A percentile compares a stretch with the other conserved stretches of the same genome.
Conservation (phyloP, 441 rosid genomes). For the Dalechampia spathulata region DNA sequence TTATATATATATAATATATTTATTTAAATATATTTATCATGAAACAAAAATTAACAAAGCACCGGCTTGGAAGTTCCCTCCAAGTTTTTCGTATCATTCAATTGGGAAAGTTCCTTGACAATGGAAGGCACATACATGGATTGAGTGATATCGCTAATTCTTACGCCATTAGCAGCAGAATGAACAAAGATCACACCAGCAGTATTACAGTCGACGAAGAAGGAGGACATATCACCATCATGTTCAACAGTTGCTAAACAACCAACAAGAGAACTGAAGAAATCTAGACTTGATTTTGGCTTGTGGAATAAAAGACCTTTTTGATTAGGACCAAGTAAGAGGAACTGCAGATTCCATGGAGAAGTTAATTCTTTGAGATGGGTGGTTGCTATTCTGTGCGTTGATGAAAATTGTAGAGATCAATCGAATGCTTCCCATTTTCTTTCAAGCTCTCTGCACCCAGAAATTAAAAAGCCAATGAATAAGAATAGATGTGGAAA, state of each 20-base stretch:
- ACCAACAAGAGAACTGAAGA: constrained; percentile 16
- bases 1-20: too few relatives aligned
- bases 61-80: constrained; percentile 10
- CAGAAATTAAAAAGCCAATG: too few relatives aligned
- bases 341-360: too few relatives aligned
- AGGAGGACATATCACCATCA: background rate
- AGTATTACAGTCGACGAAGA: constrained; percentile 20
- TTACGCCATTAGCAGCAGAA: constrained; percentile 10
- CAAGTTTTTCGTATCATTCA: background rate
- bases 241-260: constrained; percentile 8
- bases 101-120: constrained; percentile 13
- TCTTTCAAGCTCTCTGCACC: too few relatives aligned
- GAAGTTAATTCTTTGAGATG: too few relatives aligned
- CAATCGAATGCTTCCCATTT: too few relatives aligned
- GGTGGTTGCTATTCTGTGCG: too few relatives aligned
- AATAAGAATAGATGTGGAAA: too few relatives aligned
- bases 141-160: constrained; percentile 3
- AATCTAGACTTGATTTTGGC: too few relatives aligned
- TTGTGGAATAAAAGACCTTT: constrained; percentile 4
- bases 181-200: constrained; percentile 22
- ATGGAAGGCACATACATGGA: constrained; percentile 14
- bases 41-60: too few relatives aligned
- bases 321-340: background rate
- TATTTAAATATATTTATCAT: too few relatives aligned
- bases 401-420: too few relatives aligned